Percentiles rank a stretch among this genome's conserved stretches.
Evolutionary conservation across 2,329 filamentous ascomycete genomes (phyloP).

Genomic region (Dactylellina haptotyla): DNA sequence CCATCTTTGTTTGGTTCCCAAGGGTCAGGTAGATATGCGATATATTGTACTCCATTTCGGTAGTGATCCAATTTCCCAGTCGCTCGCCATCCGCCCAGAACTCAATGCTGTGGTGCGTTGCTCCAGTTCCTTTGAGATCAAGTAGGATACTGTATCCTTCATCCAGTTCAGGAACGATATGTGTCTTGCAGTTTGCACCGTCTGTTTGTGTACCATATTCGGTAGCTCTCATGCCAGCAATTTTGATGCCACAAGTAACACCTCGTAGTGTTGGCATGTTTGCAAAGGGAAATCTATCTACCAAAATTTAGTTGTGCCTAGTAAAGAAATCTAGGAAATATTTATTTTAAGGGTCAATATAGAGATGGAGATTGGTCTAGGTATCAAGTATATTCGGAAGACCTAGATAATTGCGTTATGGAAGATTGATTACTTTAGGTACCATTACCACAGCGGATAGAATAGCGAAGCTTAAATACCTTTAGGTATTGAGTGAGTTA

Average conservation of each 20-base stretch:
- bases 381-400: too few relatives aligned
- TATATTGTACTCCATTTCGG: neutral
- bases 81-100: conserved; percentile 8
- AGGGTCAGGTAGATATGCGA: neutral
- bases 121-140: neutral
- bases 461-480: too few relatives aligned
- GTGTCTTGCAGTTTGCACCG: neutral
- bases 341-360: too few relatives aligned
- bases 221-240: neutral
- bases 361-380: too few relatives aligned
- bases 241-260: conserved; percentile 1
- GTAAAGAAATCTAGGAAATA: too few relatives aligned
- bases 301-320: too few relatives aligned
- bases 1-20: neutral
- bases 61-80: neutral
- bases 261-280: conserved; percentile 11
- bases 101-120: neutral
- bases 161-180: conserved; percentile 3
- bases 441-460: too few relatives aligned
- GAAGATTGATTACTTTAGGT: too few relatives aligned
- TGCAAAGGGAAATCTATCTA: neutral
- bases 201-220: conserved; percentile 8
- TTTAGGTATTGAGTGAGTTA: too few relatives aligned
- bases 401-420: too few relatives aligned
- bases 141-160: conserved; percentile 5